Evolutionary conservation across 75 land plant species (phyloP), one percentile per base, ranked within the genome.

Genomic region (Sequoiadendron giganteum): DNA sequence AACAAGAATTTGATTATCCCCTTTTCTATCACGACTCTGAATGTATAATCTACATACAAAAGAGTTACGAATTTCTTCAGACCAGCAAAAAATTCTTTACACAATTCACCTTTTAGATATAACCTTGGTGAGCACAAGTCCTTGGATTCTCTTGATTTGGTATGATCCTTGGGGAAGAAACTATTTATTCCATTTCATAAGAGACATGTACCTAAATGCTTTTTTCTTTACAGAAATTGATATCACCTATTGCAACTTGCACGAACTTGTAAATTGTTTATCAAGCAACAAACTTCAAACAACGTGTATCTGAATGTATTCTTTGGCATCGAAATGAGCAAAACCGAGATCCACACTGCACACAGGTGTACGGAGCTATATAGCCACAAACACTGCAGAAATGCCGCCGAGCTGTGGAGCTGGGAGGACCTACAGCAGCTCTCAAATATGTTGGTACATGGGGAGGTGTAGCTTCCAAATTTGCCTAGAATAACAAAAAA

Each of bases 361-460:
- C 88, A 83, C 99, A 96, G 0, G 97, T 96, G 86, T 98, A 96
- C 42, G 86, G 91, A 7, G 98, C 95, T 86, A 92, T 78, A 85
- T 91, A 95, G 19, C 99, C 99, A 91, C 99, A 98, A n/a, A 98
- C 99, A 42, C 93, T 94, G 88, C 99, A 98, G 90, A 95, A 98
- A 91, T 96, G 95, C 36, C 98, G 95, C 10, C 98, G 93, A 34
- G 96, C 92, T 21, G 91, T 89, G n/a, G 93, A 88, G 88, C 94
- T 96, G 30, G 99, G 99, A 56, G 97, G 97, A n/a, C 99, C 99
- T 39, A 98, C 99, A n/a, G 98, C 97, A 88, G 99, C 99, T 78
- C 91, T 92, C 89, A 96, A 54, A 88, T 96, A 98, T 34, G 97
- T 88, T 10, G 99, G 99, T 36, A 95, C 94, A 89, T 98, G 93